Percentiles rank a stretch among this genome's conserved stretches.
phyloP scores from a whole-genome alignment of 345 rosid species.

The Turritis glabra region DNA sequence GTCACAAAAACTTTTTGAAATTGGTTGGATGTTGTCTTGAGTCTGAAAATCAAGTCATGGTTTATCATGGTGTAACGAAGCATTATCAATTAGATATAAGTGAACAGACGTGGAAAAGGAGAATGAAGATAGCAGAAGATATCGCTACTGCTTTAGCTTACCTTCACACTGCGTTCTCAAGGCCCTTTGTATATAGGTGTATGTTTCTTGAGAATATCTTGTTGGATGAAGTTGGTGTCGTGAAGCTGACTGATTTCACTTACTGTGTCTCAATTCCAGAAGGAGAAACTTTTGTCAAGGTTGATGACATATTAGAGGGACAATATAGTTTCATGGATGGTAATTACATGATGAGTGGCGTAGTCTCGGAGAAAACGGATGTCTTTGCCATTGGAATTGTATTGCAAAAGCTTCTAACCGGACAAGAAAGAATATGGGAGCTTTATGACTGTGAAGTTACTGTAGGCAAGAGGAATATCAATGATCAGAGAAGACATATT shows the following conservation, averaged over 20 bases:
- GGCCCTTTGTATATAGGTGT: not conserved
- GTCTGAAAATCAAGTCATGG: not conserved
- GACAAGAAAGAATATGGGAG: too few relatives aligned
- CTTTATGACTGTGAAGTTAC: too few relatives aligned
- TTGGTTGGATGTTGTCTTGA: not conserved
- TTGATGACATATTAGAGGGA: not conserved
- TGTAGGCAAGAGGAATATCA: too few relatives aligned
- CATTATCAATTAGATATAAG: not conserved
- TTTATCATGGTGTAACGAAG: not conserved
- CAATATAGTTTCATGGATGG: accelerated
- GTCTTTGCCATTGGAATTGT: not conserved
- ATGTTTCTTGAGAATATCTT: not conserved
- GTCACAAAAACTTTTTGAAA: not conserved
- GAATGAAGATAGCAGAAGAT: not conserved
- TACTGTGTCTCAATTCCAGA: not conserved
- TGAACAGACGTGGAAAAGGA: not conserved
- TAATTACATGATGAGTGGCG: not conserved
- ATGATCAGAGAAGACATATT: too few relatives aligned
- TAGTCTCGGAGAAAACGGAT: not conserved
- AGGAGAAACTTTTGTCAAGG: not conserved
- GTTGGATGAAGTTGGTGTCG: not conserved
- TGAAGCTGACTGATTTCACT: not conserved
- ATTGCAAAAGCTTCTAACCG: too few relatives aligned
- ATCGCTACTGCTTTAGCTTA: not conserved
- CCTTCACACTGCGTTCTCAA: not conserved